Conservation (phyloP, 1,284 basidiomycete species). For the Moesziomyces antarcticus region DNA sequence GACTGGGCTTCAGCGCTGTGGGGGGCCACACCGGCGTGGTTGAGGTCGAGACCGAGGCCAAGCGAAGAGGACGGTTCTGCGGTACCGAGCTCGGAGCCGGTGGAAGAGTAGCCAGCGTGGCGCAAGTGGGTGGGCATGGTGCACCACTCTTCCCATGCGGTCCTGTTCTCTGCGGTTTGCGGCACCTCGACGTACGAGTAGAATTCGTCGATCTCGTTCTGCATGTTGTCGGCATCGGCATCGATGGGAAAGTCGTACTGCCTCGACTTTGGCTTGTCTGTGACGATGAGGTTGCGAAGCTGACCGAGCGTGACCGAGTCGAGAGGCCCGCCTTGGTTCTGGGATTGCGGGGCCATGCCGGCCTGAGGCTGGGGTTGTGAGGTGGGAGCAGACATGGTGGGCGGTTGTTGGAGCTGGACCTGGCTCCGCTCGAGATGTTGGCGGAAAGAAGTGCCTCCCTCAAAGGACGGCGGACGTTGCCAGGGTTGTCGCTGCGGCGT, state of each 20-base stretch:
- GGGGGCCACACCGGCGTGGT: conserved; percentile 1
- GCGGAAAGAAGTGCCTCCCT: conserved; percentile 25
- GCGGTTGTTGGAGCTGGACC: conserved; percentile 16
- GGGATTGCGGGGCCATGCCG: conserved; percentile 8
- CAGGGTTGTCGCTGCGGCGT: conserved; percentile 10
- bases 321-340: conserved; percentile 38
- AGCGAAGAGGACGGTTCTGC: conserved; percentile 16
- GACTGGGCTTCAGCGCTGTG: background rate
- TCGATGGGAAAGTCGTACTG: conserved; percentile 60
- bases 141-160: conserved; percentile 79
- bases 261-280: conserved; percentile 45
- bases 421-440: conserved; percentile 38
- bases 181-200: conserved; percentile 97
- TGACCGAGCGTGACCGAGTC: conserved; percentile 56
- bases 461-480: conserved; percentile 15
- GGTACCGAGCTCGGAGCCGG: conserved; percentile 11
- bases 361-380: conserved; percentile 24
- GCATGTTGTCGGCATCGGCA: conserved; percentile 87
- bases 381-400: conserved; percentile 17
- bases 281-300: conserved; percentile 49
- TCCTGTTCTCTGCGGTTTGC: conserved; percentile 86
- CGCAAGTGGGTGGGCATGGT: conserved; percentile 27
- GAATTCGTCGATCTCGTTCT: conserved; percentile 97
- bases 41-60: conserved; percentile 46
- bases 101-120: conserved; percentile 26